Conservation (phyloP, 129 eudicot genomes). For the Artemisia argyi region DNA sequence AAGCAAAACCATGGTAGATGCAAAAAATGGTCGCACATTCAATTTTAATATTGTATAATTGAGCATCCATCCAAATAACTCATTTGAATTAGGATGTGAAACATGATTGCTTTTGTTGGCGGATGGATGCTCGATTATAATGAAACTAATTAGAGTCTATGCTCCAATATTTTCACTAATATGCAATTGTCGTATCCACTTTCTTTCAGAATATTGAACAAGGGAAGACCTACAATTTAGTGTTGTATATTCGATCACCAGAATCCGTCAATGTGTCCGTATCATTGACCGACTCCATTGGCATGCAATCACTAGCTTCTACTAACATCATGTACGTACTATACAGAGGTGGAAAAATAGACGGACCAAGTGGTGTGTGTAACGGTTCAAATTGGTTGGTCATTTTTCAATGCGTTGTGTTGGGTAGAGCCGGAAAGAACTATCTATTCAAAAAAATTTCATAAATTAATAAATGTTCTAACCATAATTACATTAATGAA, state of each 20-base stretch:
- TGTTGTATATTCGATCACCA: conserved; percentile 54
- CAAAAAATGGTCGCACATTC: neutral
- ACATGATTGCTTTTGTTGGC: no score
- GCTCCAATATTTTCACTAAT: conserved; percentile 7
- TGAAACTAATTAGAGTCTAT: neutral
- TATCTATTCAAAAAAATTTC: no score
- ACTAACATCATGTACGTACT: conserved; percentile 53
- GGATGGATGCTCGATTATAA: no score
- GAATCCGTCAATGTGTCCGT: conserved; percentile 48
- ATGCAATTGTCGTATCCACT: neutral
- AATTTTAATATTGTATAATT: no score
- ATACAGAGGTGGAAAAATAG: neutral
- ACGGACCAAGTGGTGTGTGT: no score
- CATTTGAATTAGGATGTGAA: no score
- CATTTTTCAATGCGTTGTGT: neutral
- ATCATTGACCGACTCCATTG: conserved; percentile 56
- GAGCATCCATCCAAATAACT: no score
- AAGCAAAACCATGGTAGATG: neutral
- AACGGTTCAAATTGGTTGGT: neutral
- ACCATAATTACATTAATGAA: no score
- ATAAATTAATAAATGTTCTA: no score
- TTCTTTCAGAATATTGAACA: conserved; percentile 80
- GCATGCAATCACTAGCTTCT: conserved; percentile 57
- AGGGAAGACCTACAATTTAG: conserved; percentile 77
- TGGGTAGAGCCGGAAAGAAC: no score